Evolutionary conservation across 2,329 filamentous ascomycete genomes (phyloP).

Genomic region (Exophiala lecanii-corni): DNA sequence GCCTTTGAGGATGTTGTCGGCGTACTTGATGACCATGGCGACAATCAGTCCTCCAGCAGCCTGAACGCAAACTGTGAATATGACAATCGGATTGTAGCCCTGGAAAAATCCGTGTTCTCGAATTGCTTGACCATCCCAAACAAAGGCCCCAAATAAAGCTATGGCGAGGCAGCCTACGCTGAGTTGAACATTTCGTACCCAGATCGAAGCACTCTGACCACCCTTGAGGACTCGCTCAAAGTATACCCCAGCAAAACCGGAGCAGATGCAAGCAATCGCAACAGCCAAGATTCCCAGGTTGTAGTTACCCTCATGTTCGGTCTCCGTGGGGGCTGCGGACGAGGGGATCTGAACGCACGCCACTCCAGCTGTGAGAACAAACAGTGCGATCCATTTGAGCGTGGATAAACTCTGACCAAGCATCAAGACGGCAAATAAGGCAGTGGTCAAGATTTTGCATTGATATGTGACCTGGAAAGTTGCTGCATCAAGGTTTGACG

Average conservation of each 20-base stretch:
- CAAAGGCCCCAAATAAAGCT: slow-evolving; percentile 76
- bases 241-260: slow-evolving; percentile 70
- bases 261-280: slow-evolving; percentile 70
- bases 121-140: slow-evolving; percentile 80
- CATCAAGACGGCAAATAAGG: slow-evolving; percentile 77
- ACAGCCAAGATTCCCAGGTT: slow-evolving; percentile 58
- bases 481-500: slow-evolving; percentile 84
- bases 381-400: slow-evolving; percentile 74
- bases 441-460: slow-evolving; percentile 86
- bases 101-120: slow-evolving; percentile 82
- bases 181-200: slow-evolving; percentile 91
- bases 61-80: slow-evolving; percentile 77
- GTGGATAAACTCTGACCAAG: slow-evolving; percentile 65
- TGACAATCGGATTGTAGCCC: slow-evolving; percentile 89
- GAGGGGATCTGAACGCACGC: slow-evolving; percentile 77
- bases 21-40: slow-evolving; percentile 73
- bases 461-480: slow-evolving; percentile 93
- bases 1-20: slow-evolving; percentile 88
- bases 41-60: slow-evolving; percentile 80
- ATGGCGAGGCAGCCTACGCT: slow-evolving; percentile 91
- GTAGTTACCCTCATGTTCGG: slow-evolving; percentile 52
- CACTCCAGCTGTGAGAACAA: slow-evolving; percentile 76
- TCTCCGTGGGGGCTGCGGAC: slow-evolving; percentile 47
- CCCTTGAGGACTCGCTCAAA: slow-evolving; percentile 83
- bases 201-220: slow-evolving; percentile 70